Percentiles rank a stretch among this genome's conserved stretches.
Evolutionary conservation across 2,329 filamentous ascomycete genomes (phyloP).

Genomic region (Ascochyta viciae-villosae): DNA sequence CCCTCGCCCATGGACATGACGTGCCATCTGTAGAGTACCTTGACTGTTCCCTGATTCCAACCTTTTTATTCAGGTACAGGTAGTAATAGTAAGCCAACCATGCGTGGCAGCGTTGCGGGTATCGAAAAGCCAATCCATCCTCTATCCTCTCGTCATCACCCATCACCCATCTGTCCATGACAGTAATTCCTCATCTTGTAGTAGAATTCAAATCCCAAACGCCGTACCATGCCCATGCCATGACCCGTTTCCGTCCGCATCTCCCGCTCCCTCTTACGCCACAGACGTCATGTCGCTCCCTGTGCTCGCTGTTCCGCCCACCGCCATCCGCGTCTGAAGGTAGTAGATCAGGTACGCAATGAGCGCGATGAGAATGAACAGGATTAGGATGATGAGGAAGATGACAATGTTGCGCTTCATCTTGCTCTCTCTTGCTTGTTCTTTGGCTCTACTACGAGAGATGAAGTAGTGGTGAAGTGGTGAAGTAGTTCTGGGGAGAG

Average conservation of each 20-base stretch:
- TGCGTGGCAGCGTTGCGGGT: slow-evolving; percentile 5
- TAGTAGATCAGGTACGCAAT: slow-evolving; percentile 60
- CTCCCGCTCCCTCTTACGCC: not conserved
- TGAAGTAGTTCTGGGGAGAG: no score
- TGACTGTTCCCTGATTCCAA: no score
- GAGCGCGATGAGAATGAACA: slow-evolving; percentile 58
- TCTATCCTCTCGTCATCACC: not conserved
- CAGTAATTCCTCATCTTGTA: not conserved
- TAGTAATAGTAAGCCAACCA: not conserved
- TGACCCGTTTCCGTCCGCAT: no score
- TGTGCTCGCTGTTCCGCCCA: slow-evolving; percentile 40
- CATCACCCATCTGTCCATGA: not conserved
- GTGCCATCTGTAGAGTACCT: no score
- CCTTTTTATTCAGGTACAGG: no score
- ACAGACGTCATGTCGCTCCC: slow-evolving; percentile 42
- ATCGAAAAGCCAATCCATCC: slow-evolving; percentile 9
- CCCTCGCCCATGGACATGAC: no score
- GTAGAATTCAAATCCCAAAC: not conserved
- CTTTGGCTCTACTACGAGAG: no score
- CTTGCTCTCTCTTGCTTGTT: slow-evolving; percentile 15
- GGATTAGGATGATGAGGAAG: slow-evolving; percentile 61
- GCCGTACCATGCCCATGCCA: slow-evolving; percentile 8
- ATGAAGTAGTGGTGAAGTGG: no score
- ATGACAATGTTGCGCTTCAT: slow-evolving; percentile 62
- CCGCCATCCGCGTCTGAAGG: slow-evolving; percentile 53